phyloP scores from a whole-genome alignment of 2,329 filamentous ascomycete genomes.

The Botryotinia globosa region DNA sequence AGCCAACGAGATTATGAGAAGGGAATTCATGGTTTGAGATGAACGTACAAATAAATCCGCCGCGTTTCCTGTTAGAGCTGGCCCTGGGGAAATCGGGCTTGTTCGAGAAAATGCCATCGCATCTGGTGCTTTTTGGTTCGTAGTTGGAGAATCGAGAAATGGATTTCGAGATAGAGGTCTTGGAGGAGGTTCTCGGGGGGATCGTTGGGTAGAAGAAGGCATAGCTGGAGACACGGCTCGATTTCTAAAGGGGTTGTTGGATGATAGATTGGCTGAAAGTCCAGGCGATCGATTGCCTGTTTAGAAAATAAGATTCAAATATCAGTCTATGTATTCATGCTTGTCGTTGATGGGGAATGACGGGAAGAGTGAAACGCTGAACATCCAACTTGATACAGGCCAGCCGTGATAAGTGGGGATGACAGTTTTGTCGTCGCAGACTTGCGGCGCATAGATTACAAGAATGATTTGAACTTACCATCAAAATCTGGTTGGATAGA shows the following conservation, averaged over 20 bases:
- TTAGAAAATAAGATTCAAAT: constrained; percentile 30
- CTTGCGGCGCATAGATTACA: constrained; percentile 29
- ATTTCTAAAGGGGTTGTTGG: constrained; percentile 80
- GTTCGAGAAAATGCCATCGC: constrained; percentile 49
- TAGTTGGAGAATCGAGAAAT: constrained; percentile 59
- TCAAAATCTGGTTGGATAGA: constrained; percentile 33
- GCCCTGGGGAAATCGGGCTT: constrained; percentile 41
- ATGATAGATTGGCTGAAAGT: constrained; percentile 62
- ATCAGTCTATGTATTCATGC: constrained; percentile 36
- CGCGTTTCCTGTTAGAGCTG: constrained; percentile 49
- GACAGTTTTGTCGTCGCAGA: constrained; percentile 27
- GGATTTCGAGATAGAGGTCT: constrained; percentile 71
- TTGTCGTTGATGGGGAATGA: constrained; percentile 27
- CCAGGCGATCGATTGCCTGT: constrained; percentile 44
- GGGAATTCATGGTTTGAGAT: neutral
- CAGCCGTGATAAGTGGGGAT: constrained; percentile 34
- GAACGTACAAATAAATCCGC: constrained; percentile 75
- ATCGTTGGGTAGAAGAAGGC: constrained; percentile 45
- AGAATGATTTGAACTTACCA: constrained; percentile 32
- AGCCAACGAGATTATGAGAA: neutral
- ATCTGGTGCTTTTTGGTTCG: constrained; percentile 37
- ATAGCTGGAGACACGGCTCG: constrained; percentile 60
- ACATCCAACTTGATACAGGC: constrained; percentile 36
- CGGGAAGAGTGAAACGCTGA: constrained; percentile 33
- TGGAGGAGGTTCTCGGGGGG: constrained; percentile 55